Base-by-base conservation (phyloP, 2,329 filamentous ascomycete species). In the Xylariales sp. region DNA sequence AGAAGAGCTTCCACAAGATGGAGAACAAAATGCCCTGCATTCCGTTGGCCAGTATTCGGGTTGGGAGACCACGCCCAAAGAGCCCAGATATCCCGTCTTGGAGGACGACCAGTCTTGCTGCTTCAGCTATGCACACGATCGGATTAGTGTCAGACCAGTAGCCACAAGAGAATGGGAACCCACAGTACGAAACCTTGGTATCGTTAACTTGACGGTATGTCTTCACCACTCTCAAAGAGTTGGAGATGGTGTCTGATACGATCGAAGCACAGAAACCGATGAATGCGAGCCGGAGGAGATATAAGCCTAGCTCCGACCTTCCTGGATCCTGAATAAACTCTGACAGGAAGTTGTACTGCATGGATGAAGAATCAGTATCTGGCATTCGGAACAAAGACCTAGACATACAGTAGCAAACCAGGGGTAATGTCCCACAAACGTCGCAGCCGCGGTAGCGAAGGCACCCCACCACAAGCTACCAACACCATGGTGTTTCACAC, bases 191-290 rank as follows among this genome's bases (percentile, higher is more conserved):
- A 1, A 73, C 60, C 33, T 68, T 58, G 4, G 60, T 68, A 14
- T 71, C 68, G 38, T 73, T 72, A 44, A 72, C 69, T 46, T 73
- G 69, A 1, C 69, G 66, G 42, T 71, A 73, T 0, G 69, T 73
- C 52, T 73, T 73, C 4, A 73, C 62, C 0, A 73, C 69, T 19
- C 69, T 53, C 31, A 73, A 36, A 0, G 69, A 71, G 47, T 73
- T 73, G 2, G 69, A 72, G 3, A 72, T 60, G 0, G 64, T 62
- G 31, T 73, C 69, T 0, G 69, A 72, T 0, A 72, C 54, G 4
- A 71, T 46, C 0, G 69, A 69, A 2, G 69, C 69, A 6, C 63
- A 59, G 44, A 72, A 71, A 1, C 65, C 65, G 22, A 68, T 67
- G 32, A 68, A 59, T 0, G 65, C 65, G 2, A 71, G 55, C 0